Percentiles rank a stretch among this genome's conserved stretches.
These are phyloP conservation scores for Phylloporus scabripes DNA, from an alignment of 768 basidiomycete species.

Conservation along the genomic window DNA sequence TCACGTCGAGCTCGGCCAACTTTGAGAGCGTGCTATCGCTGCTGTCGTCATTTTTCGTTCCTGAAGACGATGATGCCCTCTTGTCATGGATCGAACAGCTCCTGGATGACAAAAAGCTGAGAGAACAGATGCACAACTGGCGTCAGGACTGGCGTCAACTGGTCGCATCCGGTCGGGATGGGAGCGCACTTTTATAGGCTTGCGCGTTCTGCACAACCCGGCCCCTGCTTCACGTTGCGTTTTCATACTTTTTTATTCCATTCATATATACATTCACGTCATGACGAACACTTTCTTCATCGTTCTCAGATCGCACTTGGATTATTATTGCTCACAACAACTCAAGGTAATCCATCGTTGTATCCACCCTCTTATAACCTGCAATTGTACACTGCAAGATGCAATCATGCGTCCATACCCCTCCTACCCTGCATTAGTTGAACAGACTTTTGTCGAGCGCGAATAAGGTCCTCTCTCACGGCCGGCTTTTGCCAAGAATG, in stretches of 20 bases:
- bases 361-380: constrained; percentile 15
- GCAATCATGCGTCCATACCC: not conserved
- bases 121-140: constrained; percentile 69
- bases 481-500: no score
- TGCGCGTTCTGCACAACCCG: not conserved
- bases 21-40: constrained; percentile 92
- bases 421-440: not conserved
- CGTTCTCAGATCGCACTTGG: constrained; percentile 8
- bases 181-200: constrained; percentile 50
- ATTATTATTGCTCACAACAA: constrained; percentile 21
- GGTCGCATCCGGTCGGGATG: constrained; percentile 59
- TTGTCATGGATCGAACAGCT: constrained; percentile 73
- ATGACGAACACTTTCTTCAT: constrained; percentile 19
- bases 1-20: constrained; percentile 69
- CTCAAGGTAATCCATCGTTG: constrained; percentile 20
- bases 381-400: constrained; percentile 13
- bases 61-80: constrained; percentile 81
- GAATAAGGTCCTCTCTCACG: no score
- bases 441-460: no score
- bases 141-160: constrained; percentile 72
- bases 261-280: constrained; percentile 20
- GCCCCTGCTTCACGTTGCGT: not conserved
- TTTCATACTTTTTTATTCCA: constrained; percentile 16
- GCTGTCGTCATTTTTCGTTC: constrained; percentile 91
- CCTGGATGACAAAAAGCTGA: constrained; percentile 58